A percentile compares a stretch with the other conserved stretches of the same genome.
phyloP scores from a whole-genome alignment of 202 grass and related monocot species.

The Musa balbisiana region DNA sequence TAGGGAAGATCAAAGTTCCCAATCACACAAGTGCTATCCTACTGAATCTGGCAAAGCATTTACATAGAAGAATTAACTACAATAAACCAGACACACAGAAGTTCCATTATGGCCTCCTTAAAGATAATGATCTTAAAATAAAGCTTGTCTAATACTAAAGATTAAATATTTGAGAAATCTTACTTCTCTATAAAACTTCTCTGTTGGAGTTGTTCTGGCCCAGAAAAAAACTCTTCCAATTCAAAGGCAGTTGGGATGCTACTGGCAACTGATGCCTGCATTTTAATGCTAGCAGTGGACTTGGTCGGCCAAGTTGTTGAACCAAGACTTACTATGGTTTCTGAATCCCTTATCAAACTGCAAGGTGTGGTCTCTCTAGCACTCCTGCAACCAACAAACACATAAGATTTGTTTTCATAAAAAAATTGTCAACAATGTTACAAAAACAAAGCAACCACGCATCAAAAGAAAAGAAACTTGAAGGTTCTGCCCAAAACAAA shows the following conservation, averaged over 20 bases:
- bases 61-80: neutral
- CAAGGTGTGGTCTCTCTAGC: constrained; percentile 33
- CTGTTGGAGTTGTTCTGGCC: constrained; percentile 26
- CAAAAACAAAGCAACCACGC: neutral
- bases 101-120: neutral
- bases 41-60: too few species aligned
- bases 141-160: neutral
- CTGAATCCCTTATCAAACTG: constrained; percentile 24
- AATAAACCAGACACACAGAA: neutral
- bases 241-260: constrained; percentile 24
- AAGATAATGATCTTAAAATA: neutral
- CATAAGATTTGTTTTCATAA: neutral
- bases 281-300: neutral
- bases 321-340: constrained; percentile 19
- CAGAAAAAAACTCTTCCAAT: constrained; percentile 33
- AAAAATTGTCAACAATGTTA: neutral
- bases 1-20: too few species aligned
- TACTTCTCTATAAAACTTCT: constrained; percentile 35
- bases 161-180: neutral
- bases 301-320: constrained; percentile 17
- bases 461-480: neutral
- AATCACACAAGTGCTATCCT: neutral
- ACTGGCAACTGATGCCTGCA: neutral
- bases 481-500: neutral
- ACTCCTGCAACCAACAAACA: constrained; percentile 16